Evolutionary conservation across 192 early-diverging fungal genomes (phyloP), one percentile per base, ranked within the genome.

Genomic region (Coemansia brasiliensis): DNA sequence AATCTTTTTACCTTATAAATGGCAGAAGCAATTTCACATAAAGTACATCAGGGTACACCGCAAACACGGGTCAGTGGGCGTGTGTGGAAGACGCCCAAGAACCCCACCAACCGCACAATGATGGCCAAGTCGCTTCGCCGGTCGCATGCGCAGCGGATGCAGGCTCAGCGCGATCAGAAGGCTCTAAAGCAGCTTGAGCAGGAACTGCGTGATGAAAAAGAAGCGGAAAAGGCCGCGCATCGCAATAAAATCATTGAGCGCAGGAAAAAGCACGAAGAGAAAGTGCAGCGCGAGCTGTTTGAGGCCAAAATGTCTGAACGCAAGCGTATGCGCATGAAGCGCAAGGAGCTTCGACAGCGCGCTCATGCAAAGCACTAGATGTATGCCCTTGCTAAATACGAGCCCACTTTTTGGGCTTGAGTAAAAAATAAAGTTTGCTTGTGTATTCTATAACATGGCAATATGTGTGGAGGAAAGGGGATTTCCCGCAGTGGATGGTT

Each of bases 331-430:
- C 76, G 76, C 7, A 57, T 79, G 25, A 68, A 73, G 62, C 69
- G 76, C 58, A 79, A 79, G 69, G 70, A 73, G 58, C 65, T 79
- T 17, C 72, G 72, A 46, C 65, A 59, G 46, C 70, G 76, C 8
- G 76, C 70, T 16, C 76, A 79, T 46, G 76, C 76, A 49, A 79
- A 79, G 46, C 76, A 79, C 67, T 79, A 64, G 39, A 4, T 25
- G 44, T 45, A 45, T 45, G n/a, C n/a, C n/a, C 41, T n/a, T 17
- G 27, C 16, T 42, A 20, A 42, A 18, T 4, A 16, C 1, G 15
- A n/a, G 18, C 15, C 1, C 16, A 4, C n/a, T 5, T 3, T 3
- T 42, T 42, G 15, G 32, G 32, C 32, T 35, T 35, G 32, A 7
- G 38, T 39, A 35, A 10, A 9, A 35, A 35, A 35, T 35, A 35